Conservation (phyloP, 78 protist species). For the Protostelium mycophagum region DNA sequence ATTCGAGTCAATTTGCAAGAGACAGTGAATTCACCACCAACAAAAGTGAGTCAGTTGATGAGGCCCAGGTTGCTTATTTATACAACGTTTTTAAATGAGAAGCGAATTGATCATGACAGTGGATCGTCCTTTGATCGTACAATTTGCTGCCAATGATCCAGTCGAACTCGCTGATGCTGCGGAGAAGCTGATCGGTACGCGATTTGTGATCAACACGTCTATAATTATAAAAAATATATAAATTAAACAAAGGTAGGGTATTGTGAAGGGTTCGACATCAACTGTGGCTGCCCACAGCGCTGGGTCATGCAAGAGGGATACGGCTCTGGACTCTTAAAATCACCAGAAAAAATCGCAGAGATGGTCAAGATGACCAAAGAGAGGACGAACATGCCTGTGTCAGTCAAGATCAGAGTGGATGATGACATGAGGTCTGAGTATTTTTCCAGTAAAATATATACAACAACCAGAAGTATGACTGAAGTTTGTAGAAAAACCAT, state of each 20-base stretch:
- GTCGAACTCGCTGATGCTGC: constrained; percentile 57
- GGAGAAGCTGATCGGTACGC: constrained; percentile 36
- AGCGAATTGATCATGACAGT: not conserved
- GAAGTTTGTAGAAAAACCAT: constrained; percentile 35
- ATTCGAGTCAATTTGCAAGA: constrained; percentile 37
- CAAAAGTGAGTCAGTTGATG: not conserved
- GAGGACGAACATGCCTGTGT: constrained; percentile 31
- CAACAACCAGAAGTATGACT: not conserved
- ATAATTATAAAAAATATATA: not conserved
- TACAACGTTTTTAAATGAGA: not conserved
- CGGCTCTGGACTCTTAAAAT: constrained; percentile 45
- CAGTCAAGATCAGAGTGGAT: constrained; percentile 69
- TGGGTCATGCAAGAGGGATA: constrained; percentile 78
- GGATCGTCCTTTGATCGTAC: constrained; percentile 73
- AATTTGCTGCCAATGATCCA: constrained; percentile 70
- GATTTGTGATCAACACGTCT: not conserved
- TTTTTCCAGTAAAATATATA: not conserved
- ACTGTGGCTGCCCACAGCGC: constrained; percentile 89
- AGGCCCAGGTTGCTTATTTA: not conserved
- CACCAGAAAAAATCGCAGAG: constrained; percentile 59
- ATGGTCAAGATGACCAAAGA: constrained; percentile 49
- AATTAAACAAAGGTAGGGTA: not conserved
- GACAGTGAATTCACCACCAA: constrained; percentile 51
- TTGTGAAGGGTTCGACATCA: constrained; percentile 69
- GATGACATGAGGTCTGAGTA: constrained; percentile 9